phyloP scores from a whole-genome alignment of 108 stramenopile species.

The Skeletonema marinoi region DNA sequence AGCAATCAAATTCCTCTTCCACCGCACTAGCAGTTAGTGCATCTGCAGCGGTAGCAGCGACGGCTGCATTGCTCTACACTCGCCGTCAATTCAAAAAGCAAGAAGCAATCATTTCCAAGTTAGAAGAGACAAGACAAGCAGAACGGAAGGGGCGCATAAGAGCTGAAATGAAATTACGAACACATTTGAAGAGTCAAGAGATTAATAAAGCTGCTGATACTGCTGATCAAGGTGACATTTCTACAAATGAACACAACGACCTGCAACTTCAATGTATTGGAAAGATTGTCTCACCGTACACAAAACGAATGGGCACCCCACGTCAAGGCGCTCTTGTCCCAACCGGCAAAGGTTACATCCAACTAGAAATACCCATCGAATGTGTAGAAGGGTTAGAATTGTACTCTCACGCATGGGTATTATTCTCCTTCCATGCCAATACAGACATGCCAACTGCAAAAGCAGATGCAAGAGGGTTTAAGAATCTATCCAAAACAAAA shows the following conservation, averaged over 20 bases:
- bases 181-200: slow-evolving; percentile 44
- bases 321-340: slow-evolving; percentile 82
- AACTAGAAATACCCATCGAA: slow-evolving; percentile 65
- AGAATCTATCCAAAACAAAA: slow-evolving; percentile 66
- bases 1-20: neutral
- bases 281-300: slow-evolving; percentile 71
- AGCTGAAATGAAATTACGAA: slow-evolving; percentile 79
- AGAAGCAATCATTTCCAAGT: slow-evolving; percentile 25
- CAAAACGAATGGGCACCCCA: slow-evolving; percentile 88
- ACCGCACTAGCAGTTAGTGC: neutral
- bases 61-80: slow-evolving; percentile 17
- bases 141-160: slow-evolving; percentile 83
- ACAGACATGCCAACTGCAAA: slow-evolving; percentile 61
- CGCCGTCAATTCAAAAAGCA: slow-evolving; percentile 1
- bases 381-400: slow-evolving; percentile 71
- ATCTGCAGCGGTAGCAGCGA: neutral
- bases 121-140: slow-evolving; percentile 60
- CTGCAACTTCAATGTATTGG: slow-evolving; percentile 66
- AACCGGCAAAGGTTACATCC: slow-evolving; percentile 60
- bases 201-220: neutral
- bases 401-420: slow-evolving; percentile 91
- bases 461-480: slow-evolving; percentile 1
- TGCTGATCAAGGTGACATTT: neutral
- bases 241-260: neutral
- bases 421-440: slow-evolving; percentile 97